These are phyloP conservation scores for Aspergillus campestris DNA, from an alignment of 495 filamentous ascomycete species.

Conservation along the genomic window DNA sequence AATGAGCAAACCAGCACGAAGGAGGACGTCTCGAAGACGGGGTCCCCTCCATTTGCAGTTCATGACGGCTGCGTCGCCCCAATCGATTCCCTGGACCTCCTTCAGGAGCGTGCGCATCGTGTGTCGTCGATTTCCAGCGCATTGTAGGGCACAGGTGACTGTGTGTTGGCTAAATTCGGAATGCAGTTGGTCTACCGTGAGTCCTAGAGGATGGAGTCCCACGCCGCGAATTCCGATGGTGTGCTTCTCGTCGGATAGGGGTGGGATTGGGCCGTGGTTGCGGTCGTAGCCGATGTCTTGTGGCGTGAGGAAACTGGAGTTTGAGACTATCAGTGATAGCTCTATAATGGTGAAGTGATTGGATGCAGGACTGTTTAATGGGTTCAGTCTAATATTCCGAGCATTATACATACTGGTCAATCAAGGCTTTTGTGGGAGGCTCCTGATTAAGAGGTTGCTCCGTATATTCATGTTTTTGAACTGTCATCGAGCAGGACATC, in stretches of 20 bases:
- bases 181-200: conserved; percentile 30
- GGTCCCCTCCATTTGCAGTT: conserved; percentile 54
- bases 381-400: too few species aligned
- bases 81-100: conserved; percentile 55
- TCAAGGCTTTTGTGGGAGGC: too few species aligned
- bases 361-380: too few species aligned
- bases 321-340: not conserved
- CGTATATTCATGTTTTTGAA: too few species aligned
- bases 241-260: conserved; percentile 32
- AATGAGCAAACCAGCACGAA: conserved; percentile 18
- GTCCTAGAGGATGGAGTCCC: conserved; percentile 19
- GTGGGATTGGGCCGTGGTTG: conserved; percentile 46
- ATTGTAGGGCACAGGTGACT: conserved; percentile 50
- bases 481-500: too few species aligned
- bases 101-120: conserved; percentile 55
- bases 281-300: conserved; percentile 35
- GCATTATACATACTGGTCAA: too few species aligned
- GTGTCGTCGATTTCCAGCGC: conserved; percentile 56
- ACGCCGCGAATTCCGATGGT: conserved; percentile 34
- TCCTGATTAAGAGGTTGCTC: too few species aligned
- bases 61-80: conserved; percentile 56
- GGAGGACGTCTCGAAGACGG: conserved; percentile 45
- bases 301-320: conserved; percentile 34
- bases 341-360: too few species aligned
- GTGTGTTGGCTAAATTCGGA: conserved; percentile 43